These are phyloP conservation scores for Talaromyces wortmannii DNA, from an alignment of 495 filamentous ascomycete species.

Conservation along the genomic window DNA sequence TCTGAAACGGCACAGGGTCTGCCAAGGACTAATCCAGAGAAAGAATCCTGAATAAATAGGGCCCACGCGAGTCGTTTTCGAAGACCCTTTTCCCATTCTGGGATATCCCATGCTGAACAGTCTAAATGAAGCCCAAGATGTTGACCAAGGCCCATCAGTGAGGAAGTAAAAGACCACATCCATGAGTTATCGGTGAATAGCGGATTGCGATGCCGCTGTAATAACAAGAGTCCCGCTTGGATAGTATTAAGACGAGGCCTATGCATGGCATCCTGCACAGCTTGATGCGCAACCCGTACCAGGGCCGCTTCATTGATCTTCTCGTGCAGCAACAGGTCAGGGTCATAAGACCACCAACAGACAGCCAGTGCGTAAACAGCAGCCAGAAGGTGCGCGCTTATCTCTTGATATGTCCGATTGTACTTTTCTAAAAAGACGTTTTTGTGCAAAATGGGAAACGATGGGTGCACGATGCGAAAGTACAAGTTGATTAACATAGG, in stretches of 20 bases:
- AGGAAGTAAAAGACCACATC: slow-evolving; percentile 65
- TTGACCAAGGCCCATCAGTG: slow-evolving; percentile 71
- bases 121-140: slow-evolving; percentile 79
- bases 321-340: slow-evolving; percentile 46
- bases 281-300: slow-evolving; percentile 49
- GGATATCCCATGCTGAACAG: slow-evolving; percentile 73
- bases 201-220: slow-evolving; percentile 45
- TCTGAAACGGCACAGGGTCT: slow-evolving; percentile 73
- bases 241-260: slow-evolving; percentile 75
- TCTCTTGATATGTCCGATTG: slow-evolving; percentile 61
- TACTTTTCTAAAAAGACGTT: slow-evolving; percentile 74
- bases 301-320: slow-evolving; percentile 66
- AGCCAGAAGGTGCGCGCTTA: slow-evolving; percentile 72
- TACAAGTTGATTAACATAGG: slow-evolving; percentile 67
- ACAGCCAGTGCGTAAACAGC: slow-evolving; percentile 77
- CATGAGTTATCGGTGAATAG: slow-evolving; percentile 55
- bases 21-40: slow-evolving; percentile 76
- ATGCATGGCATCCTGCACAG: slow-evolving; percentile 57
- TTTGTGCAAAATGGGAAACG: slow-evolving; percentile 78
- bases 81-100: slow-evolving; percentile 71
- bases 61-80: slow-evolving; percentile 79
- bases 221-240: slow-evolving; percentile 72
- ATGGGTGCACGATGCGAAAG: slow-evolving; percentile 73
- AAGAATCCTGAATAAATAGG: slow-evolving; percentile 84
- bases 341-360: slow-evolving; percentile 75